Base-by-base conservation (phyloP, 345 rosid species). In the Sisymbrium irio region DNA sequence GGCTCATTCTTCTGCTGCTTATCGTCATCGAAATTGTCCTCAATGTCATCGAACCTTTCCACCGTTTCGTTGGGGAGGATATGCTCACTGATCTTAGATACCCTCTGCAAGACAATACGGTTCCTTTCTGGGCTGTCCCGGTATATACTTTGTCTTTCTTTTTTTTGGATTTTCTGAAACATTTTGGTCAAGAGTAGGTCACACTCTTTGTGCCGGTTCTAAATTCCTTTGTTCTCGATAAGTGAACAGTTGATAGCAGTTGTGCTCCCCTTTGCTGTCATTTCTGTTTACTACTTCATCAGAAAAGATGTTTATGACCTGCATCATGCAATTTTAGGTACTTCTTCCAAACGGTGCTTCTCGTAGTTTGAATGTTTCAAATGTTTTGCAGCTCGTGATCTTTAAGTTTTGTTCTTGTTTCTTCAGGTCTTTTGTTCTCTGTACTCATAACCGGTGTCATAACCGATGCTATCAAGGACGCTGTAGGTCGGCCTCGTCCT, bases 401-500 rank as follows among this genome's bases (percentile, higher is more conserved):
- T n/a, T n/a, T 47, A 25, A 47, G 53, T 46, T 57, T 17, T 46
- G 3, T 57, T 65, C 60, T 64, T 63, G 41, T 14, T 2, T 70
- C 9, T 64, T 28, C 81, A 94, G 96, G 98, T 61, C 89, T 94
- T 79, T 82, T 89, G 4, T 91, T 72, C 81, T 86, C 98, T 55
- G 86, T 86, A 7, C 89, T 89, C 37, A 81, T 91, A 19, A 88
- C 97, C 13, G 97, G 70, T 58, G 97, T 94, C 50, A 66, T 91
- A 73, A 94, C 98, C 62, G 98, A 94, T 78, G 87, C 97, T 49
- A 88, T 94, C 22, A 94, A 94, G 80, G 92, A 91, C 66, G 97
- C 82, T 68, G 97, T 94, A 51, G 98, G 98, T 64, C 83, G 97
- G 41, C 97, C 97, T 75, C 94, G 96, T 65, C 98, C 97, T 41